Conservation (phyloP, 495 filamentous ascomycete genomes). For the Zalerion maritima region DNA sequence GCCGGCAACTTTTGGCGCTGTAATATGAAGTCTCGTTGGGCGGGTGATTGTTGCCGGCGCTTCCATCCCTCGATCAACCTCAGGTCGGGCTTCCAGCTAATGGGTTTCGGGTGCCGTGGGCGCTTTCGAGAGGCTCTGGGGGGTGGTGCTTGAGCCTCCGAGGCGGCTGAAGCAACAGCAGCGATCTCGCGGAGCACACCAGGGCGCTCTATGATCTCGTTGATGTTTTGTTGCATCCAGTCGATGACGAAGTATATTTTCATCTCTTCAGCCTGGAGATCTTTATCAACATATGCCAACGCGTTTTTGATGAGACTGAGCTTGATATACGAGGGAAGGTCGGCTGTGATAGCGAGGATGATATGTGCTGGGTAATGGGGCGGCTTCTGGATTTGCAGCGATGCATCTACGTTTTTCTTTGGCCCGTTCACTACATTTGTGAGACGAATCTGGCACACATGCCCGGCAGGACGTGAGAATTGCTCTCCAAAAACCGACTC, state of each 20-base stretch:
- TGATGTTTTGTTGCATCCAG: slow-evolving; percentile 73
- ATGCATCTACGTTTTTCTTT: slow-evolving; percentile 26
- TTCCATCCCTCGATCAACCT: slow-evolving; percentile 32
- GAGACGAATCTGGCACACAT: slow-evolving; percentile 48
- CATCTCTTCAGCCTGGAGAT: slow-evolving; percentile 68
- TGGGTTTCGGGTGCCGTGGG: slow-evolving; percentile 37
- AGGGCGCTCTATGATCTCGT: slow-evolving; percentile 62
- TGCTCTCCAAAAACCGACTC: slow-evolving; percentile 66
- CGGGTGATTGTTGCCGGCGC: slow-evolving; percentile 30
- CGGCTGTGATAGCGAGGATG: slow-evolving; percentile 51
- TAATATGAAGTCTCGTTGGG: slow-evolving; percentile 54
- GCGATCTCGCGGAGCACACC: slow-evolving; percentile 73
- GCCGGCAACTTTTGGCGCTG: slow-evolving; percentile 66
- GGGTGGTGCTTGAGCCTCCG: slow-evolving; percentile 23
- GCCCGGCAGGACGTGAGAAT: slow-evolving; percentile 38
- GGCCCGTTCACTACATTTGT: slow-evolving; percentile 29
- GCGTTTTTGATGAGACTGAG: slow-evolving; percentile 74
- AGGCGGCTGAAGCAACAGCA: slow-evolving; percentile 43
- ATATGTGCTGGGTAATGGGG: slow-evolving; percentile 63
- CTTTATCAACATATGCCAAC: slow-evolving; percentile 49
- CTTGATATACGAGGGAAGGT: slow-evolving; percentile 82
- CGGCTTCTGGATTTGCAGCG: slow-evolving; percentile 35
- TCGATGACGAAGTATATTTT: slow-evolving; percentile 72
- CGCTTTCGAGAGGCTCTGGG: slow-evolving; percentile 18
- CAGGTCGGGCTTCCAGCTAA: slow-evolving; percentile 25